Percentiles rank a stretch among this genome's conserved stretches.
Conservation (phyloP, 148 eudicot genomes). For the Chenopodium suecicum region DNA sequence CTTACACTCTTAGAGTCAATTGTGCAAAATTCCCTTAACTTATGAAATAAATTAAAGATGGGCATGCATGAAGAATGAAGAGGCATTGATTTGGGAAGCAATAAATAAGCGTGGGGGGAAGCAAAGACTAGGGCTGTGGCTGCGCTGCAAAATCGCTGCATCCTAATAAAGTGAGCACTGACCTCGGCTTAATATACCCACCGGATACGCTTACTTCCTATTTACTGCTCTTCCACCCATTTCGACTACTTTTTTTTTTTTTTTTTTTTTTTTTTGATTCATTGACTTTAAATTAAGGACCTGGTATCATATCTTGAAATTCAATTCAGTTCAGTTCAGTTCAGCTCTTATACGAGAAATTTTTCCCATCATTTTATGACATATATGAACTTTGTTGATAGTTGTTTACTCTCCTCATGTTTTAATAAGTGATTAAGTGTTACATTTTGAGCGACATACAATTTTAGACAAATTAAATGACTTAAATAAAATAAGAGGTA, state of each 20-base stretch:
- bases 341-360: no score
- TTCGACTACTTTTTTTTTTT: no score
- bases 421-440: no score
- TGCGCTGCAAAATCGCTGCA: slow-evolving; percentile 28
- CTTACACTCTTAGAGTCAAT: no score
- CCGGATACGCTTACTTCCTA: background rate
- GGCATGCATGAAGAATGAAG: background rate
- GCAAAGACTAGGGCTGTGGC: slow-evolving; percentile 11
- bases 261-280: background rate
- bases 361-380: background rate
- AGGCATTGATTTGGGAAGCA: slow-evolving; percentile 3
- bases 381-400: background rate
- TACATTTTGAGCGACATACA: no score
- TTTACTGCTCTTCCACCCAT: slow-evolving; percentile 4
- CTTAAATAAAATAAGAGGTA: no score
- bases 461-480: no score
- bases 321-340: no score
- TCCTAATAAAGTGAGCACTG: background rate
- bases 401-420: no score
- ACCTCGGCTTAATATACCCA: background rate
- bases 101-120: slow-evolving; percentile 10
- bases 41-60: no score
- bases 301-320: no score
- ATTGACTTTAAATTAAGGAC: background rate
- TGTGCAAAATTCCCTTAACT: no score